These are phyloP conservation scores for Xylaria sp. DNA, from an alignment of 2,329 filamentous ascomycete species.

Conservation along the genomic window DNA sequence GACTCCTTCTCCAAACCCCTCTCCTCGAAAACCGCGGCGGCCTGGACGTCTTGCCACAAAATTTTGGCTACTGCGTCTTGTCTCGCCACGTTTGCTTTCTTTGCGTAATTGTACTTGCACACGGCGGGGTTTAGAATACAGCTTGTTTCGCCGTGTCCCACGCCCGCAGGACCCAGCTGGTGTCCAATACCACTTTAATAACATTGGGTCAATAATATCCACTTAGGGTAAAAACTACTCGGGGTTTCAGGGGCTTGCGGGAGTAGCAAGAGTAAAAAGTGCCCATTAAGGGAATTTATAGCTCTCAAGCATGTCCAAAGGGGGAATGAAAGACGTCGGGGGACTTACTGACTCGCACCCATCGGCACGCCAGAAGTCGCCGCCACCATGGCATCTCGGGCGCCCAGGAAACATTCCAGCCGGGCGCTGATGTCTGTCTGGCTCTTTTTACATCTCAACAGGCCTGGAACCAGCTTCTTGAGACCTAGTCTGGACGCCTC, in stretches of 20 bases:
- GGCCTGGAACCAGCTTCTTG: slow-evolving; percentile 40
- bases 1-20: slow-evolving; percentile 45
- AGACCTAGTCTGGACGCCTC: slow-evolving; percentile 39
- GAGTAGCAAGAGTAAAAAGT: too few species aligned
- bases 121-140: slow-evolving; percentile 67
- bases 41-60: slow-evolving; percentile 54
- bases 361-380: slow-evolving; percentile 55
- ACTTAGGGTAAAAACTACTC: too few species aligned
- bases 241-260: too few species aligned
- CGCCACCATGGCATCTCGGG: slow-evolving; percentile 64
- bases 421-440: slow-evolving; percentile 56
- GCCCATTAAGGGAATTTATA: too few species aligned
- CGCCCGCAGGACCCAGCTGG: slow-evolving; percentile 65
- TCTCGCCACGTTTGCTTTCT: slow-evolving; percentile 53
- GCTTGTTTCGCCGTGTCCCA: slow-evolving; percentile 70
- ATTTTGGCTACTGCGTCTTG: slow-evolving; percentile 56
- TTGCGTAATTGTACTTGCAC: slow-evolving; percentile 63
- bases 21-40: slow-evolving; percentile 49
- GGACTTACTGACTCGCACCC: slow-evolving; percentile 54
- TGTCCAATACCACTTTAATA: slow-evolving; percentile 58
- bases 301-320: too few species aligned
- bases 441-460: slow-evolving; percentile 42
- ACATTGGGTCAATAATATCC: too few species aligned
- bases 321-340: too few species aligned
- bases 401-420: slow-evolving; percentile 61